Conservation (phyloP, 495 filamentous ascomycete species). For the Talaromyces thailandensis region DNA sequence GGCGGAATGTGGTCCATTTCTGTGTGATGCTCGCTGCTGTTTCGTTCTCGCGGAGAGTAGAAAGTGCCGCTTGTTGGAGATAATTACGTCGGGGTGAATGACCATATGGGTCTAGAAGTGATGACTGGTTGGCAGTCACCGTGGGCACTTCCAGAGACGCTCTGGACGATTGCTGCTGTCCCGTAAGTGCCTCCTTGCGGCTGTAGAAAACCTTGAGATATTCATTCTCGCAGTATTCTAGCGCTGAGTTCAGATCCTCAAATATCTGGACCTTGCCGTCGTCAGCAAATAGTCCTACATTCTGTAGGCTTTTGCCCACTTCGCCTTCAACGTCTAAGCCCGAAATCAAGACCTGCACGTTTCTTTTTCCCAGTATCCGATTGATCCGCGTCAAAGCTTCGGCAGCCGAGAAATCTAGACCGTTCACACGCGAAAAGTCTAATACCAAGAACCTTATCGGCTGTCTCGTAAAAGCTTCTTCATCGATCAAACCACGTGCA, state of each 20-base stretch:
- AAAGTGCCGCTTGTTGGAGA: slow-evolving; percentile 68
- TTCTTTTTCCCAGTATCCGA: slow-evolving; percentile 61
- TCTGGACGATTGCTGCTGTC: slow-evolving; percentile 8
- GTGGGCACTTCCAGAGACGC: slow-evolving; percentile 44
- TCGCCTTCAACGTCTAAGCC: slow-evolving; percentile 65
- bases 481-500: slow-evolving; percentile 70
- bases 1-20: slow-evolving; percentile 72
- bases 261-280: slow-evolving; percentile 66
- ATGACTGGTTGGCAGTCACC: slow-evolving; percentile 10
- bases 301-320: slow-evolving; percentile 67
- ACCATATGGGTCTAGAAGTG: slow-evolving; percentile 39
- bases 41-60: slow-evolving; percentile 55
- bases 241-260: slow-evolving; percentile 80
- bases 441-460: slow-evolving; percentile 89
- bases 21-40: slow-evolving; percentile 35
- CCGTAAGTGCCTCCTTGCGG: slow-evolving; percentile 31
- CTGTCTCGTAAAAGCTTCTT: slow-evolving; percentile 62
- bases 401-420: slow-evolving; percentile 89
- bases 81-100: slow-evolving; percentile 72
- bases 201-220: slow-evolving; percentile 78
- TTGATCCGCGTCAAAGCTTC: slow-evolving; percentile 91
- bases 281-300: slow-evolving; percentile 68
- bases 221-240: slow-evolving; percentile 93
- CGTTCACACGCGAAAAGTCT: slow-evolving; percentile 81
- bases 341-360: slow-evolving; percentile 71